These are phyloP conservation scores for Candida parachauliodes DNA, from an alignment of 805 yeast genomes.

Conservation along the genomic window DNA sequence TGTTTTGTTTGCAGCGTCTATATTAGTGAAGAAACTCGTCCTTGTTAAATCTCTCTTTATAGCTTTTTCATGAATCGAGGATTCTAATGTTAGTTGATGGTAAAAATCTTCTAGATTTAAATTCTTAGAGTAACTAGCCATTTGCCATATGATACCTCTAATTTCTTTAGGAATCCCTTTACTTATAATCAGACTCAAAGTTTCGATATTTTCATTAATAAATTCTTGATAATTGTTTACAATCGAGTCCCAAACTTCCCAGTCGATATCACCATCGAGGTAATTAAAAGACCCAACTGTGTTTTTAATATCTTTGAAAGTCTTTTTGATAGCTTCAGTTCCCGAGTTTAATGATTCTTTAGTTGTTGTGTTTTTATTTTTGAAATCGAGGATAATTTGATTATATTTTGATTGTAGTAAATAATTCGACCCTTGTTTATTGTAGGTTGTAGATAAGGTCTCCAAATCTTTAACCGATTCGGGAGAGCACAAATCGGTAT, in stretches of 20 bases:
- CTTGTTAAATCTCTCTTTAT: slow-evolving; percentile 81
- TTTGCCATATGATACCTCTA: slow-evolving; percentile 91
- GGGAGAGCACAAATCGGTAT: not conserved
- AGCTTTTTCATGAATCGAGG: slow-evolving; percentile 65
- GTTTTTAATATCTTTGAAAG: slow-evolving; percentile 45
- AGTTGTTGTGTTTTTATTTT: slow-evolving; percentile 46
- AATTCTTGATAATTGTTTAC: slow-evolving; percentile 72
- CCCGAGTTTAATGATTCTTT: slow-evolving; percentile 44
- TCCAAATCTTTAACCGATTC: slow-evolving; percentile 12
- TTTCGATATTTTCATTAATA: slow-evolving; percentile 58
- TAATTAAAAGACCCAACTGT: slow-evolving; percentile 45
- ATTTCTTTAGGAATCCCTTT: slow-evolving; percentile 81
- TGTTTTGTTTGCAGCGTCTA: slow-evolving; percentile 50
- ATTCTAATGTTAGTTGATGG: slow-evolving; percentile 43
- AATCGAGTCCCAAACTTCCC: slow-evolving; percentile 87
- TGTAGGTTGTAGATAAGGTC: slow-evolving; percentile 17
- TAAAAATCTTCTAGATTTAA: slow-evolving; percentile 58
- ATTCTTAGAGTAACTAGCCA: slow-evolving; percentile 75
- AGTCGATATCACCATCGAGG: slow-evolving; percentile 45
- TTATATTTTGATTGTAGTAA: slow-evolving; percentile 58
- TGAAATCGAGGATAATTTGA: slow-evolving; percentile 51
- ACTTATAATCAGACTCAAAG: slow-evolving; percentile 58
- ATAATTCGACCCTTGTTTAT: slow-evolving; percentile 34
- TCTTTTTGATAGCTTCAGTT: slow-evolving; percentile 34
- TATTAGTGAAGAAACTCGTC: slow-evolving; percentile 72